Evolutionary conservation across 1,139 yeast genomes (phyloP).

Genomic region (Scheffersomyces insectosa): DNA sequence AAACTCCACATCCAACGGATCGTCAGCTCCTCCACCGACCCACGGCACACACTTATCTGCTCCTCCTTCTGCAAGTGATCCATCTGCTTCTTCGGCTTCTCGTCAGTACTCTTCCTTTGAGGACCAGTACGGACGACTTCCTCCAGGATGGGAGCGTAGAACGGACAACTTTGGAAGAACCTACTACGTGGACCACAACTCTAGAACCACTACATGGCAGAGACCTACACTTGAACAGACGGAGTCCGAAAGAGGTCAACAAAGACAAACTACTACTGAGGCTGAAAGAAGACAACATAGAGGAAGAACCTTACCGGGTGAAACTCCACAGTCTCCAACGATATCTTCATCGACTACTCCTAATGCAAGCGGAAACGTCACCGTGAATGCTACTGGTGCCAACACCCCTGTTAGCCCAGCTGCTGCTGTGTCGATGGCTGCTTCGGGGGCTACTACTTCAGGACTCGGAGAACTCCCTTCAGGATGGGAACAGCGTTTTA

Average conservation of each 20-base stretch:
- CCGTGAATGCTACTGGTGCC: conserved; percentile 47
- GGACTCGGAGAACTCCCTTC: conserved; percentile 97
- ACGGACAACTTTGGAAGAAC: conserved; percentile 97
- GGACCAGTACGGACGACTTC: conserved; percentile 93
- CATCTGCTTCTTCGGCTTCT: conserved; percentile 20
- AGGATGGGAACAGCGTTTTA: conserved; percentile 98
- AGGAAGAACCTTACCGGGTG: conserved; percentile 87
- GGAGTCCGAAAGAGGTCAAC: conserved; percentile 65
- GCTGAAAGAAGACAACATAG: conserved; percentile 90
- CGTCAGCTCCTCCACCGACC: conserved; percentile 8
- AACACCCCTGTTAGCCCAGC: conserved; percentile 60
- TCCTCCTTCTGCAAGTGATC: conserved; percentile 9
- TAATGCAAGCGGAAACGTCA: conserved; percentile 42
- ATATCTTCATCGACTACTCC: conserved; percentile 28
- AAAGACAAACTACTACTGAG: conserved; percentile 66
- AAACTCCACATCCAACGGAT: neutral
- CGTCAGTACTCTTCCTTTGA: conserved; percentile 89
- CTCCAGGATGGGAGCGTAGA: conserved; percentile 99
- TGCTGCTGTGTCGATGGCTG: conserved; percentile 78
- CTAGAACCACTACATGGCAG: conserved; percentile 97
- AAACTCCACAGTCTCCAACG: conserved; percentile 42
- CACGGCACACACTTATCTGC: neutral
- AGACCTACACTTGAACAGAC: conserved; percentile 81
- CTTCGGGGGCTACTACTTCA: conserved; percentile 90
- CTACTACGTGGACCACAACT: conserved; percentile 95